Percentiles rank a stretch among this genome's conserved stretches.
phyloP scores from a whole-genome alignment of 257 asterid species.

The Buddleja alternifolia region DNA sequence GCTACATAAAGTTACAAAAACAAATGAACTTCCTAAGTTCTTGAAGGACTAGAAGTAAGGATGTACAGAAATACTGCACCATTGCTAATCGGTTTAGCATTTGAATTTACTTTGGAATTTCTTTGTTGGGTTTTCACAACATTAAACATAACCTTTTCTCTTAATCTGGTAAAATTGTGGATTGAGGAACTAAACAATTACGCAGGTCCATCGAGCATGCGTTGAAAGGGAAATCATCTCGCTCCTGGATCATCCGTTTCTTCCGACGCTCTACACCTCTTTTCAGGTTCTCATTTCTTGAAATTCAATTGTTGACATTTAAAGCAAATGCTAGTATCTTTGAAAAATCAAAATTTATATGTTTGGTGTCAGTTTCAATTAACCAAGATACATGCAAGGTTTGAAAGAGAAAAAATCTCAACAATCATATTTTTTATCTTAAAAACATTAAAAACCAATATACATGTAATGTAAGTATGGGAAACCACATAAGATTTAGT shows the following conservation, averaged over 20 bases:
- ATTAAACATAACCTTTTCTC: slow-evolving; percentile 5
- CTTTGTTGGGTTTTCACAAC: background rate
- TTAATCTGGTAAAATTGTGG: background rate
- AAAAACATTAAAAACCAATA: too few relatives aligned
- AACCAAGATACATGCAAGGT: too few relatives aligned
- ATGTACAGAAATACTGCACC: background rate
- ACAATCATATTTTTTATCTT: too few relatives aligned
- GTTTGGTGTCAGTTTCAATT: too few relatives aligned
- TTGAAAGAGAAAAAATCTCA: too few relatives aligned
- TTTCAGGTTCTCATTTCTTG: slow-evolving; percentile 69
- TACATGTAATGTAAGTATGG: too few relatives aligned
- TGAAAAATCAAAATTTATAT: too few relatives aligned
- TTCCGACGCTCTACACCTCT: slow-evolving; percentile 87
- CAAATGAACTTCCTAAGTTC: background rate
- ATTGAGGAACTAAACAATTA: slow-evolving; percentile 21
- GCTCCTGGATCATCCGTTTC: slow-evolving; percentile 95
- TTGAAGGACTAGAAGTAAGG: background rate
- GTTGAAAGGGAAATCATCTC: slow-evolving; percentile 92
- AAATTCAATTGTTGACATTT: too few relatives aligned
- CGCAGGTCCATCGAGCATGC: slow-evolving; percentile 98
- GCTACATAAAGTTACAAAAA: too few relatives aligned
- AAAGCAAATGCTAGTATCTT: too few relatives aligned
- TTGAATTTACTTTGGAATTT: background rate
- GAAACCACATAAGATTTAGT: too few relatives aligned
- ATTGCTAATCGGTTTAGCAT: background rate